Percentiles rank a stretch among this genome's conserved stretches.
phyloP scores from a whole-genome alignment of 1,284 basidiomycete species.

The Cryptococcus deneoformans region DNA sequence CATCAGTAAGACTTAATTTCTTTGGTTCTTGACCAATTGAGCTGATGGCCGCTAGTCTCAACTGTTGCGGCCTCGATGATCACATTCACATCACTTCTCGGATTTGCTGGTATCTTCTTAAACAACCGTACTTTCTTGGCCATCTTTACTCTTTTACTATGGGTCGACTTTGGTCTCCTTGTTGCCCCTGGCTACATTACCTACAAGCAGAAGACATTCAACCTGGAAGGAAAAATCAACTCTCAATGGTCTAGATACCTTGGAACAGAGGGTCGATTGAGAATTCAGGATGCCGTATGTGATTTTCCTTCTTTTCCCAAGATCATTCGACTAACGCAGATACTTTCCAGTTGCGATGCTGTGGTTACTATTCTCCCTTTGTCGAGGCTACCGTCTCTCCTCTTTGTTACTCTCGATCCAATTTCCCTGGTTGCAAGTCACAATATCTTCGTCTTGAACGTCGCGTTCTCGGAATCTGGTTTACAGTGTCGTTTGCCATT shows the following conservation, averaged over 20 bases:
- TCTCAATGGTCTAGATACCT: conserved; percentile 62
- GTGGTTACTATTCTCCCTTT: conserved; percentile 64
- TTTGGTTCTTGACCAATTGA: not conserved
- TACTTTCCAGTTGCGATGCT: conserved; percentile 55
- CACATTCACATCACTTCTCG: conserved; percentile 62
- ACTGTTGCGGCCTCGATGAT: conserved; percentile 59
- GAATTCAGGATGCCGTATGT: conserved; percentile 59
- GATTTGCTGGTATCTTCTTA: conserved; percentile 64
- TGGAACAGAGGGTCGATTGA: conserved; percentile 56
- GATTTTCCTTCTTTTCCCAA: not conserved
- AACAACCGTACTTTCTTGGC: conserved; percentile 72
- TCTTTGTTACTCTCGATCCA: conserved; percentile 63
- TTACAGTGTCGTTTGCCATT: conserved; percentile 62
- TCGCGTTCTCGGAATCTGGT: conserved; percentile 57
- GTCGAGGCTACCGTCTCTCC: conserved; percentile 64
- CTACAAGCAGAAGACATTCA: conserved; percentile 64
- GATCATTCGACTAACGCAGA: conserved; percentile 1
- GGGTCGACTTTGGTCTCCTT: conserved; percentile 63
- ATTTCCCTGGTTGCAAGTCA: conserved; percentile 66
- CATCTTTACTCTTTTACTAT: conserved; percentile 66
- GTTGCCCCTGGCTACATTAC: conserved; percentile 66
- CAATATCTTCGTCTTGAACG: conserved; percentile 62
- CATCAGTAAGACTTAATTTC: conserved; percentile 47
- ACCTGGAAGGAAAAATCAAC: conserved; percentile 70
- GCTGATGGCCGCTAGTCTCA: conserved; percentile 51